Evolutionary conservation across 2,329 filamentous ascomycete species (phyloP).

Genomic region (Xylariaceae sp.): DNA sequence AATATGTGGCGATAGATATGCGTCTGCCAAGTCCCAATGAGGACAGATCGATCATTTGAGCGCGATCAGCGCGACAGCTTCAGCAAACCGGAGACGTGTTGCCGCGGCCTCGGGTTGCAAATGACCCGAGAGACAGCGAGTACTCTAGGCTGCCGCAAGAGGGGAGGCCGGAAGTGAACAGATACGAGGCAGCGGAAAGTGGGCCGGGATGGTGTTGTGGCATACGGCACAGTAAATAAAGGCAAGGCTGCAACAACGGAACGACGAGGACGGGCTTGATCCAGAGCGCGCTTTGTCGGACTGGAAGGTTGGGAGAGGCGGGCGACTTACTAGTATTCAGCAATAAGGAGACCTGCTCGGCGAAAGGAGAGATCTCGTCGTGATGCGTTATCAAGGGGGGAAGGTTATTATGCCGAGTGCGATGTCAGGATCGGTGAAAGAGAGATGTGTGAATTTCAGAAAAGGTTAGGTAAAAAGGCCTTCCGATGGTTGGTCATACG

Average conservation of each 20-base stretch:
- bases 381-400: slow-evolving; percentile 29
- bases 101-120: slow-evolving; percentile 7
- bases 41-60: slow-evolving; percentile 27
- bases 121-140: not conserved
- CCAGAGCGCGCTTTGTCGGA: slow-evolving; percentile 24
- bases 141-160: slow-evolving; percentile 28
- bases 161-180: slow-evolving; percentile 25
- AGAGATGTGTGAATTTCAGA: slow-evolving; percentile 28
- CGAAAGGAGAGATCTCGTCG: slow-evolving; percentile 33
- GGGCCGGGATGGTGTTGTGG: slow-evolving; percentile 16
- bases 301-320: slow-evolving; percentile 3
- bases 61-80: slow-evolving; percentile 18
- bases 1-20: slow-evolving; percentile 11
- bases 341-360: slow-evolving; percentile 34
- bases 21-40: slow-evolving; percentile 8
- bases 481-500: slow-evolving; percentile 16
- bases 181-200: slow-evolving; percentile 22
- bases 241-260: slow-evolving; percentile 16
- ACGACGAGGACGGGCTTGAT: slow-evolving; percentile 3
- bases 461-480: slow-evolving; percentile 28
- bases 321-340: slow-evolving; percentile 31
- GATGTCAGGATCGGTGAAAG: slow-evolving; percentile 33
- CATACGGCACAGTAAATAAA: slow-evolving; percentile 8
- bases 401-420: slow-evolving; percentile 24
- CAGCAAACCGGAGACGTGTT: not conserved